Evolutionary conservation across 2,329 filamentous ascomycete species (phyloP).

Genomic region (Sporothrix globosa): DNA sequence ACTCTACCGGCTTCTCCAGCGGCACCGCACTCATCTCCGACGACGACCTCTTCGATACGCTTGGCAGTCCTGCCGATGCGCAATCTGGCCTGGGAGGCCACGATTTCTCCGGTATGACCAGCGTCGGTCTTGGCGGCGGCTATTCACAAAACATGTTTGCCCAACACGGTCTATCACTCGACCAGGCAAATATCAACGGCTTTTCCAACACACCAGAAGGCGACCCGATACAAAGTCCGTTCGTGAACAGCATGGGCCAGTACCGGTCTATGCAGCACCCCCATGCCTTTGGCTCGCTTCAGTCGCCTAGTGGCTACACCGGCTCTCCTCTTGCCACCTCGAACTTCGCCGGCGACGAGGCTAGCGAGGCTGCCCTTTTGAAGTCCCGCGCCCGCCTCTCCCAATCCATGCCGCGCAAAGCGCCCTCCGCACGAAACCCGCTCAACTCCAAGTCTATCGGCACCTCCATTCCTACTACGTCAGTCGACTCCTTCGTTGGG

Average conservation of each 20-base stretch:
- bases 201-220: slow-evolving; percentile 93
- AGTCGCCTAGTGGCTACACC: slow-evolving; percentile 54
- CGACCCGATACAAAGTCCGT: slow-evolving; percentile 89
- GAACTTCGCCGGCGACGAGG: slow-evolving; percentile 53
- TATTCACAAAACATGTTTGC: slow-evolving; percentile 59
- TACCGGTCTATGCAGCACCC: slow-evolving; percentile 70
- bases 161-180: slow-evolving; percentile 65
- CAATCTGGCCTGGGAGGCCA: slow-evolving; percentile 59
- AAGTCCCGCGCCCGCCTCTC: slow-evolving; percentile 60
- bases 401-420: slow-evolving; percentile 70
- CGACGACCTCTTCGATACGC: slow-evolving; percentile 81
- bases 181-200: slow-evolving; percentile 71
- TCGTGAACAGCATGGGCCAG: slow-evolving; percentile 74
- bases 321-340: slow-evolving; percentile 55
- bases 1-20: slow-evolving; percentile 73
- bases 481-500: slow-evolving; percentile 69
- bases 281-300: slow-evolving; percentile 59
- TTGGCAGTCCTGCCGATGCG: slow-evolving; percentile 60
- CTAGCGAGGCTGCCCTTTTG: slow-evolving; percentile 59
- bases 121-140: slow-evolving; percentile 56
- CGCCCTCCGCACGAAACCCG: slow-evolving; percentile 74
- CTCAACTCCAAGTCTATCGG: slow-evolving; percentile 82
- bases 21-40: slow-evolving; percentile 81
- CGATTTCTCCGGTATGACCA: slow-evolving; percentile 60
- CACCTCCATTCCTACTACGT: slow-evolving; percentile 68